Conservation (phyloP, 306 rosid species). For the Corylus heterophylla region DNA sequence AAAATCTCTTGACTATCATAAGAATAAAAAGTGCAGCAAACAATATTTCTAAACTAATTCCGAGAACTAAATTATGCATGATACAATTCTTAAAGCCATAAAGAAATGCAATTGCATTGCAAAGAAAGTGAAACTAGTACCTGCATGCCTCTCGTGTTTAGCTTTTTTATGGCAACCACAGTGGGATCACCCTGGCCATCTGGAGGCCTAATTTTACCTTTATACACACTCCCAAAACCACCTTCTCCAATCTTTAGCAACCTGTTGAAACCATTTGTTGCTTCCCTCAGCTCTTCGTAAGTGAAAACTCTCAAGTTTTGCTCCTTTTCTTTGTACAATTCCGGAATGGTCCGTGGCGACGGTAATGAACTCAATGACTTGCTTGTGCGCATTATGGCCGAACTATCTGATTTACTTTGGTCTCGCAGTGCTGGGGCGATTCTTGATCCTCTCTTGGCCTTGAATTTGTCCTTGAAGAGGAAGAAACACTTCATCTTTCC, state of each 20-base stretch:
- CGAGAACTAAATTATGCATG: neutral
- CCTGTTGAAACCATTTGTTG: conserved; percentile 69
- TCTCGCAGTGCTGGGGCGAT: conserved; percentile 50
- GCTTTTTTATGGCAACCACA: conserved; percentile 78
- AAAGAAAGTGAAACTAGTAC: conserved; percentile 33
- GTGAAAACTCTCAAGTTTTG: conserved; percentile 66
- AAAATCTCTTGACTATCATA: neutral
- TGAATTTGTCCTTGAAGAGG: conserved; percentile 43
- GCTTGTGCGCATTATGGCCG: conserved; percentile 27
- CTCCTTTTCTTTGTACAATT: conserved; percentile 81
- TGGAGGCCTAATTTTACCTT: conserved; percentile 56
- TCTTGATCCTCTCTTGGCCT: conserved; percentile 36
- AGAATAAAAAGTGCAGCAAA: neutral
- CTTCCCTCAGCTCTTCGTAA: conserved; percentile 56
- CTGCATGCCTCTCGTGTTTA: conserved; percentile 75
- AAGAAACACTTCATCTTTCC: conserved; percentile 67
- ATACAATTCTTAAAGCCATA: neutral
- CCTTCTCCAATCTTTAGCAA: conserved; percentile 86
- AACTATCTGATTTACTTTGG: conserved; percentile 27
- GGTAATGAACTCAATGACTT: conserved; percentile 48
- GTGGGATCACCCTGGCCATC: conserved; percentile 40
- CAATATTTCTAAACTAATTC: neutral
- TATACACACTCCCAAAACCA: conserved; percentile 87
- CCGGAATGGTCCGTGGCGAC: conserved; percentile 63
- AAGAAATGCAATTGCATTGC: neutral